Evolutionary conservation across 768 basidiomycete species (phyloP).

Genomic region (Tylopilus cervinicoccineus): DNA sequence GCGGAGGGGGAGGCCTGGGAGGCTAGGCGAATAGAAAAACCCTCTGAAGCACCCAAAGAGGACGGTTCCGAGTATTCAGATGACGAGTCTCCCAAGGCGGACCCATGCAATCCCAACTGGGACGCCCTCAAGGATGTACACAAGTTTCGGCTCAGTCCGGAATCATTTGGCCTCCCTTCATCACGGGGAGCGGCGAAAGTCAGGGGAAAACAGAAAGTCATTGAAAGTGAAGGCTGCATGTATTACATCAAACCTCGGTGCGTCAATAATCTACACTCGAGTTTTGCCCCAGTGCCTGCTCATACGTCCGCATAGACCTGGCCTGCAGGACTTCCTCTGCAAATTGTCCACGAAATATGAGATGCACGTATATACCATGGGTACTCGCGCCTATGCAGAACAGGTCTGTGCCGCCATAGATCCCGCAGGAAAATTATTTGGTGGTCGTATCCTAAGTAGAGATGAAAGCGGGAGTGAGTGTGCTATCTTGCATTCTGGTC

Average conservation of each 20-base stretch:
- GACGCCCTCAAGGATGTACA: conserved; percentile 87
- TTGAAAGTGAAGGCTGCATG: conserved; percentile 81
- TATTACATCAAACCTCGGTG: conserved; percentile 98
- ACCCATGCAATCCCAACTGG: conserved; percentile 89
- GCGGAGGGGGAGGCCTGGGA: conserved; percentile 81
- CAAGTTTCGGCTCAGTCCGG: conserved; percentile 84
- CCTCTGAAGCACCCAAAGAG: conserved; percentile 31
- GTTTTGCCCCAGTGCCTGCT: background rate
- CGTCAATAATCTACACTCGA: conserved; percentile 20
- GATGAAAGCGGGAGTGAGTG: conserved; percentile 95
- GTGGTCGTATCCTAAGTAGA: conserved; percentile 82
- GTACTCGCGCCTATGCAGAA: conserved; percentile 94
- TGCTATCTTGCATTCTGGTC: background rate
- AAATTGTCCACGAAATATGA: conserved; percentile 79
- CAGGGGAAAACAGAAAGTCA: conserved; percentile 59
- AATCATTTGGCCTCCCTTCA: conserved; percentile 51
- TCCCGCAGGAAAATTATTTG: conserved; percentile 80
- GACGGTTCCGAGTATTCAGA: conserved; percentile 33
- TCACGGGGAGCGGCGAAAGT: conserved; percentile 35
- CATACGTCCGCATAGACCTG: conserved; percentile 50
- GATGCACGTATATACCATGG: conserved; percentile 99
- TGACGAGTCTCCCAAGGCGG: conserved; percentile 41
- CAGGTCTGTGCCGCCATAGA: conserved; percentile 94
- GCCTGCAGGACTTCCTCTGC: conserved; percentile 75
- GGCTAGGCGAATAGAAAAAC: conserved; percentile 45